These are phyloP conservation scores for Saccharum spontaneum DNA, from an alignment of 176 grass and related monocot species.

Conservation along the genomic window DNA sequence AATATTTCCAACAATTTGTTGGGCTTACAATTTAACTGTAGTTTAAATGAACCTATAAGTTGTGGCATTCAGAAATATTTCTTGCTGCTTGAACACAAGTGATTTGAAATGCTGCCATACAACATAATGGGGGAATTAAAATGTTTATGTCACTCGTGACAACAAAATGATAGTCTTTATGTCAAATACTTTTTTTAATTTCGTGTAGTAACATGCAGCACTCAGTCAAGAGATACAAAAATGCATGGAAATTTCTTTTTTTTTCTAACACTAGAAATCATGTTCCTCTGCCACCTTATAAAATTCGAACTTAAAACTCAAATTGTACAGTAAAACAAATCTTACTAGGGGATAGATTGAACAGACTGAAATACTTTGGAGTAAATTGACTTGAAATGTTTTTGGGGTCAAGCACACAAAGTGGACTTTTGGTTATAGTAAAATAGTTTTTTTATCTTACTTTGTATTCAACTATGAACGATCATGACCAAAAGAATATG, in stretches of 20 bases:
- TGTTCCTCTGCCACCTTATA: background rate
- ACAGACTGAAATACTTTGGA: background rate
- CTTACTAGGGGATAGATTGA: background rate
- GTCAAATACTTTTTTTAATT: background rate
- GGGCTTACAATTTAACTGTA: constrained; percentile 30
- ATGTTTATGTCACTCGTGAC: background rate
- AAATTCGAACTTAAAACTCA: background rate
- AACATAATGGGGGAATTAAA: background rate
- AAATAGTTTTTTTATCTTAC: background rate
- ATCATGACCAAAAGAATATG: background rate
- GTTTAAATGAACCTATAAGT: constrained; percentile 24
- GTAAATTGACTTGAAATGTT: background rate
- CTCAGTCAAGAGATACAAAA: background rate
- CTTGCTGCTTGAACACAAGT: background rate
- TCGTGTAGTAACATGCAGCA: background rate
- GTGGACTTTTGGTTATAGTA: background rate
- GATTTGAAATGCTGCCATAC: background rate
- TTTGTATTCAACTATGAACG: background rate
- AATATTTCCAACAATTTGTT: constrained; percentile 37
- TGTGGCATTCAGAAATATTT: background rate
- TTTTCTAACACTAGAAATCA: background rate
- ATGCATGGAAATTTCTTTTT: background rate
- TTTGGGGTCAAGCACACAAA: background rate
- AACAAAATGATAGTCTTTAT: too few relatives aligned
- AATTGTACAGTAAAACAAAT: background rate